Evolutionary conservation across 192 early-diverging fungal species (phyloP), one percentile per base, ranked within the genome.

Genomic region (Entrophospora sp.): DNA sequence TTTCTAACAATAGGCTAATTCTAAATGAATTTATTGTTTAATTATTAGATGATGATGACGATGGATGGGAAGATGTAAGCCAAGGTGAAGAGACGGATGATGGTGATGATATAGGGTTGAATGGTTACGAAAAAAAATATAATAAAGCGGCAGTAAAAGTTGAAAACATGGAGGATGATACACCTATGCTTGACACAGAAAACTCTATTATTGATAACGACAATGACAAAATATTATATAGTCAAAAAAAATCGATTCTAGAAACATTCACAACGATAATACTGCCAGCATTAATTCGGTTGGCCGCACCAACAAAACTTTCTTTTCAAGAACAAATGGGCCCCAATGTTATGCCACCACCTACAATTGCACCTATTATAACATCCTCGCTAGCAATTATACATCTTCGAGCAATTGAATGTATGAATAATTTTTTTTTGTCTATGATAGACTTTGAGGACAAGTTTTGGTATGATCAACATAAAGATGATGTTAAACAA

Each of bases 341-440:
- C 1, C 69, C 73, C n/a, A 74, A 53, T 57, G 62, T 40, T 12
- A 24, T 57, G 12, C 34, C 72, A 8, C 56, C 65, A 1, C 34
- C 64, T 12, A 73, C 63, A 14, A 65, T 61, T 14, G 71, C 73
- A 30, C 73, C 73, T 2, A 38, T 68, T 30, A 73, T 86, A 49
- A 77, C 75, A 52, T 71, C 77, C 27, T 73, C 71, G 24, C 75
- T 91, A 53, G 77, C 73, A 5, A 79, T 74, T 6, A 81, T 85
- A 14, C 84, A 89, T 61, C 73, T 85, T 34, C 80, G 87, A 27
- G 82, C 89, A 1, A 69, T 91, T 42, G 85, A 84, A 38, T 89
- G 85, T 59, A 68, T 91, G 37, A 89, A 87, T 73, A 91, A 91
- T 72, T 86, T 88, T 65, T 74, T 89, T 61, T 75, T 91, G 58